Base-by-base conservation (phyloP, 768 basidiomycete genomes). In the Daedaleopsis sinensis region DNA sequence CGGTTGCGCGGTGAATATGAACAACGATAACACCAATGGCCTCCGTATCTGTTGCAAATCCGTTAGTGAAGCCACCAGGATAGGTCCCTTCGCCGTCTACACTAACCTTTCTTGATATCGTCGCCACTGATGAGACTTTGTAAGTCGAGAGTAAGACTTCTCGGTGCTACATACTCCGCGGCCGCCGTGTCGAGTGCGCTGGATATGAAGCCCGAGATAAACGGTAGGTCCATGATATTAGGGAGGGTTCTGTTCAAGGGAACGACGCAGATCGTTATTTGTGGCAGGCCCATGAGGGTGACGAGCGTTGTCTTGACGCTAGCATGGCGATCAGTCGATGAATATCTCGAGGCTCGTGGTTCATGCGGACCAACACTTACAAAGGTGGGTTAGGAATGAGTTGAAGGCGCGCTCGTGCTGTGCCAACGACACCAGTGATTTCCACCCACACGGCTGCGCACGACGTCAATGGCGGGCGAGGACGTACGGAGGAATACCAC, bases 211-310 rank as follows among this genome's bases (percentile, higher is more conserved):
- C 80, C 78, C 1, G 84, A 87, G 52, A 93, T 73, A 54, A 86
- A 82, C 0, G 91, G 91, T 1, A 93, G 70, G 72, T 93, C 87
- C 80, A 93, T 86, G n/a, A 93, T 77, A 70, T 92, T 91, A 16
- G 89, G 79, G n/a, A 90, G 82, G 8, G 78, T 71, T 64, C 79
- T 82, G 48, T 82, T 77, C 63, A 92, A 77, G 0, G 91, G 89
- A 1, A 85, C 84, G 49, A 85, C 88, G 19, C 84, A 85, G 35
- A 89, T 76, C 21, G 82, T 82, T 44, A 89, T 82, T 39, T 80
- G 78, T 0, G 91, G 91, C 7, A 89, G 82, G 18, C 90, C 90
- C 65, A 91, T 83, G 16, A 93, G 75, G 0, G 90, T 86, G 62
- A 91, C 38, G 57, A 74, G 79, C 8, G 84, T 85, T 0, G 68